These are phyloP conservation scores for Umbellularia californica DNA, from an alignment of 164 flowering plant genomes.

Conservation along the genomic window DNA sequence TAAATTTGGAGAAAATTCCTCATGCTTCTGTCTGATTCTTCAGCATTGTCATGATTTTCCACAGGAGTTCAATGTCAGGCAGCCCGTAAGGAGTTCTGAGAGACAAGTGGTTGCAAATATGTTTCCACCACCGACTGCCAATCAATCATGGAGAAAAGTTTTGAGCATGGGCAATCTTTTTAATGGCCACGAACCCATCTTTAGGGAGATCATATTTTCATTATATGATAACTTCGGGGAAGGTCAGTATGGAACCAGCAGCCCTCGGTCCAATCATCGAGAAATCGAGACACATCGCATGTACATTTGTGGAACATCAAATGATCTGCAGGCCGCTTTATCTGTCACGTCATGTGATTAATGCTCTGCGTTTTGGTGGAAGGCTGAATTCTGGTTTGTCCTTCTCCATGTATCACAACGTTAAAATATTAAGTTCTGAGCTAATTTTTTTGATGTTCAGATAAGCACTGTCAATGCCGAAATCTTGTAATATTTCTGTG, in stretches of 20 bases:
- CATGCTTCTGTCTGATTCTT: neutral
- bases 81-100: slow-evolving; percentile 45
- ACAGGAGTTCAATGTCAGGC: slow-evolving; percentile 62
- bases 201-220: slow-evolving; percentile 77
- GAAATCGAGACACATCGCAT: slow-evolving; percentile 58
- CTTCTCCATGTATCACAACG: neutral
- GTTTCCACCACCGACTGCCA: slow-evolving; percentile 72
- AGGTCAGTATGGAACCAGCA: slow-evolving; percentile 46
- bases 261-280: slow-evolving; percentile 19
- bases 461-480: neutral
- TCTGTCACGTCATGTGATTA: slow-evolving; percentile 39
- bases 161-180: slow-evolving; percentile 98
- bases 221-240: slow-evolving; percentile 36
- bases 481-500: neutral
- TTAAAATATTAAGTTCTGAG: neutral
- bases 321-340: slow-evolving; percentile 21
- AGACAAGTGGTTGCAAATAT: slow-evolving; percentile 53
- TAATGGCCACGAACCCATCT: slow-evolving; percentile 87
- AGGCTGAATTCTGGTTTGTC: neutral
- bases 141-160: slow-evolving; percentile 96
- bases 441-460: neutral
- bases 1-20: neutral
- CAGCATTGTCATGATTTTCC: neutral
- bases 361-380: neutral
- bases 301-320: slow-evolving; percentile 26